phyloP scores from a whole-genome alignment of 768 basidiomycete species.

The Lactarius psammicola region DNA sequence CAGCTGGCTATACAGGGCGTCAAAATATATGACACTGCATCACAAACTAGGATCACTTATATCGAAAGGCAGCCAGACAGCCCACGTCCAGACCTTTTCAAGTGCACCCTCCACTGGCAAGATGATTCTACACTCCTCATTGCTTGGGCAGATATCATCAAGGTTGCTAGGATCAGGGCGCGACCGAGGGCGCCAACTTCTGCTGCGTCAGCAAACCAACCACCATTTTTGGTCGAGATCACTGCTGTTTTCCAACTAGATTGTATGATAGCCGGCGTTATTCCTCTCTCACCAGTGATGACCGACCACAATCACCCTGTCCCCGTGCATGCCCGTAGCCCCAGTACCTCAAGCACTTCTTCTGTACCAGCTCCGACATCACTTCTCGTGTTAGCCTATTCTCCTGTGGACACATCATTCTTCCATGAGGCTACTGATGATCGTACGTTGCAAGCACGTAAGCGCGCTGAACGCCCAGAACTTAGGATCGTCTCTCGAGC shows the following conservation, averaged over 20 bases:
- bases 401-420: constrained; percentile 69
- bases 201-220: constrained; percentile 46
- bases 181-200: constrained; percentile 48
- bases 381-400: constrained; percentile 87
- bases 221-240: constrained; percentile 77
- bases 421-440: constrained; percentile 70
- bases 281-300: constrained; percentile 59
- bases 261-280: constrained; percentile 91
- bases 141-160: constrained; percentile 92
- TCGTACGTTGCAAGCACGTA: constrained; percentile 71
- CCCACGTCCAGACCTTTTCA: constrained; percentile 93
- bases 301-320: constrained; percentile 28
- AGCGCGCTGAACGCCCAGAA: constrained; percentile 89
- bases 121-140: constrained; percentile 89
- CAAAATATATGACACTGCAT: constrained; percentile 85
- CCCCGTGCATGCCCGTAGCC: constrained; percentile 16
- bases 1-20: constrained; percentile 61
- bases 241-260: constrained; percentile 91
- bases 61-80: constrained; percentile 81
- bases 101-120: constrained; percentile 89
- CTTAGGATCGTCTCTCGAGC: constrained; percentile 84
- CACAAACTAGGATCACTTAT: constrained; percentile 74
- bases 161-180: constrained; percentile 76
- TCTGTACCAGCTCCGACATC: constrained; percentile 50
- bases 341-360: constrained; percentile 31